phyloP scores from a whole-genome alignment of 108 stramenopile genomes.

The Skeletonema menzelii region DNA sequence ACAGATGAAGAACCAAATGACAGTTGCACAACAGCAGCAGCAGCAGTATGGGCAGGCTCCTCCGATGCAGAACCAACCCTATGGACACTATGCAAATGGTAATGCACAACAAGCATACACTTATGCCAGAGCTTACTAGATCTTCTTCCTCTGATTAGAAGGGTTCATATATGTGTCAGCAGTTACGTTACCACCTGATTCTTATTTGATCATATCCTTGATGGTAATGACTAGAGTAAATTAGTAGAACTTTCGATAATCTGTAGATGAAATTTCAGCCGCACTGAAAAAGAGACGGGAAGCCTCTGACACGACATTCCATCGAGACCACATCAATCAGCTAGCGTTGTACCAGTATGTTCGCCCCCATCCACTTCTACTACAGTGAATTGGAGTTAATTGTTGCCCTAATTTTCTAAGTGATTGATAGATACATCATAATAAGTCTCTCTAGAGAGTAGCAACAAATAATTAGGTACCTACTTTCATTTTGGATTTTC shows the following conservation, averaged over 20 bases:
- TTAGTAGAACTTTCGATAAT: neutral
- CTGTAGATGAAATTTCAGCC: too few species aligned
- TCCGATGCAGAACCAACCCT: neutral
- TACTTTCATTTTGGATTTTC: too few species aligned
- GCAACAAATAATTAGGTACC: too few species aligned
- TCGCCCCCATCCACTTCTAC: too few species aligned
- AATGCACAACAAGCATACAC: neutral
- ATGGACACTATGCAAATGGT: neutral
- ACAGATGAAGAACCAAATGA: conserved; percentile 11
- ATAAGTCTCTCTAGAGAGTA: too few species aligned
- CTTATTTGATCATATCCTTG: neutral
- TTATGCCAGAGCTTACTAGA: neutral
- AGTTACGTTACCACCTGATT: neutral
- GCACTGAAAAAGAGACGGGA: too few species aligned
- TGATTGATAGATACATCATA: too few species aligned
- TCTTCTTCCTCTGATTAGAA: neutral
- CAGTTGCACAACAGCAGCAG: neutral
- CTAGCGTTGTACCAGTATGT: too few species aligned
- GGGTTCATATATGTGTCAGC: neutral
- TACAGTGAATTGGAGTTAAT: too few species aligned
- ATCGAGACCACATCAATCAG: too few species aligned
- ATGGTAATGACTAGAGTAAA: neutral
- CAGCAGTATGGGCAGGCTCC: neutral
- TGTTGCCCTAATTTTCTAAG: too few species aligned
- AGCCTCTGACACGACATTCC: too few species aligned